Evolutionary conservation across 2,329 filamentous ascomycete species (phyloP), one percentile per base, ranked within the genome.

Genomic region (Sporothrix protearum): DNA sequence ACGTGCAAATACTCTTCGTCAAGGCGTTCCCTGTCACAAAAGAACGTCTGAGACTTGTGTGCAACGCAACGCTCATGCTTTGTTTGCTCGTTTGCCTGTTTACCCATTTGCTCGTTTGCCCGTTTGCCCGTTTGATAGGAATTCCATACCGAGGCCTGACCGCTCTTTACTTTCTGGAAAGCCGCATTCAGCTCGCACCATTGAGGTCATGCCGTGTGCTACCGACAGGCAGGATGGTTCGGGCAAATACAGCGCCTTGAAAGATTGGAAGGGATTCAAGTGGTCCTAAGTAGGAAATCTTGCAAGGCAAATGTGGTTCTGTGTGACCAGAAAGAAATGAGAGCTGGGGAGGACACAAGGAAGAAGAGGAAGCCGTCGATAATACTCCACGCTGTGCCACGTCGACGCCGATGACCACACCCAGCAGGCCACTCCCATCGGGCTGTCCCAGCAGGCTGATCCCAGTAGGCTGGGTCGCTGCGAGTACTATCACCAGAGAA

Each of bases 111-210:
- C 30, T 16, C 16, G n/a, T n/a, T n/a, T n/a, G n/a, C 36, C 19
- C 19, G 55, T 59, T 39, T 59, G 55, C n/a, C n/a, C n/a, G n/a
- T n/a, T n/a, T n/a, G n/a, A 14, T 22, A 36, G 33, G 3, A 10
- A 9, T 4, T 25, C 4, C n/a, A 42, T 12, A 14, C 36, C 36
- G n/a, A 16, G 59, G 36, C 59, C 59, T 64, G 59, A 45, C 59
- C 59, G 59, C 59, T 64, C 25, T n/a, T n/a, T n/a, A n/a, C n/a
- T n/a, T 22, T 45, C 59, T 64, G 36, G 59, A n/a, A 45, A 28
- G 36, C 59, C 12, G 59, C 59, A 64, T 64, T 12, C 59, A 45
- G 59, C 59, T 64, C 12, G 7, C 25, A 16, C 3, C 16, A 19
- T 7, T 4, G 2, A 16, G 10, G 22, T 64, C 12, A 9, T 16